Percentiles rank a stretch among this genome's conserved stretches.
Evolutionary conservation across 148 eudicot species (phyloP).

Genomic region (Nyssa sinensis): DNA sequence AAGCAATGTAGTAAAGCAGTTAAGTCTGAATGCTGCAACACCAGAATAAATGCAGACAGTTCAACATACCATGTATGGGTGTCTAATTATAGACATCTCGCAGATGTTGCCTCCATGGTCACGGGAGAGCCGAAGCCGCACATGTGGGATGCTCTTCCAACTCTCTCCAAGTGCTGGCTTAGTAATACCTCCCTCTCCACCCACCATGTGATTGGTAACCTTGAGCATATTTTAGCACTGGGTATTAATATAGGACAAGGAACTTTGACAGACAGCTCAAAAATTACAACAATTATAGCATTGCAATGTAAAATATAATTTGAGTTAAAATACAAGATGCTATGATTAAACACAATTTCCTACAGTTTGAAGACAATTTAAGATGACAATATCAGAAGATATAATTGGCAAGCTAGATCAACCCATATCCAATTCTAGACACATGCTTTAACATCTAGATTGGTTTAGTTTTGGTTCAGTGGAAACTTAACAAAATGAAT

Average conservation of each 20-base stretch:
- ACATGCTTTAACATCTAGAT: background rate
- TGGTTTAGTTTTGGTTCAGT: background rate
- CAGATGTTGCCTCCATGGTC: constrained; percentile 44
- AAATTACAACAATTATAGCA: background rate
- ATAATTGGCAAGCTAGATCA: background rate
- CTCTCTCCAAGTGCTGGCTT: constrained; percentile 98
- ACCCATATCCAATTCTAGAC: background rate
- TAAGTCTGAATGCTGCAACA: background rate
- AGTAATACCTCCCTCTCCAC: constrained; percentile 68
- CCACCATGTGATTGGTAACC: constrained; percentile 97
- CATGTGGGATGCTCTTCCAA: constrained; percentile 85
- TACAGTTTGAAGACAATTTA: background rate
- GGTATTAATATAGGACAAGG: background rate
- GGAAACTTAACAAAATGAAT: background rate
- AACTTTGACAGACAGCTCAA: background rate
- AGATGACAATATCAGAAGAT: background rate
- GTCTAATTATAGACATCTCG: constrained; percentile 53
- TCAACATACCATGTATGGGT: constrained; percentile 59
- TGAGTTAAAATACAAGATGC: background rate
- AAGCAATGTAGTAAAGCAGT: background rate
- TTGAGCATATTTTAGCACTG: constrained; percentile 13
- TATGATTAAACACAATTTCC: background rate
- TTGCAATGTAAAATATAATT: background rate
- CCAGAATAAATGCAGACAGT: background rate
- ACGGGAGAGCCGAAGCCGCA: constrained; percentile 67